Base-by-base conservation (phyloP, 2,329 filamentous ascomycete genomes). In the Dactylellina parvicollis region DNA sequence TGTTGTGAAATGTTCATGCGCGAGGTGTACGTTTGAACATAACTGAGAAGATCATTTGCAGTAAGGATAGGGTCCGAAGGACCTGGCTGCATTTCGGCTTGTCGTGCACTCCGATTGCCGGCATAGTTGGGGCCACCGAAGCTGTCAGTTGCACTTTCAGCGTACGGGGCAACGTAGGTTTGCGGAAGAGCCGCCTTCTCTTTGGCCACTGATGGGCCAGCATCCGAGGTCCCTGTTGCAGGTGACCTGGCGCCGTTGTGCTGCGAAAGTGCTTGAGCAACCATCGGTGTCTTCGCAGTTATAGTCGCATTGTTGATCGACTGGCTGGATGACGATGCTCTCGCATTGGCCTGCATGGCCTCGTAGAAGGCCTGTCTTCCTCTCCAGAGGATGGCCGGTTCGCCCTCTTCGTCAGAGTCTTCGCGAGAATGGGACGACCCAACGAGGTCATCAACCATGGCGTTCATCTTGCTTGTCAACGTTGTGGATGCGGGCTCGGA, bases 381-480 rank as follows among this genome's bases (percentile, higher is more conserved):
- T 30, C 67, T 74, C 30, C 56, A 74, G 1, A 74, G 22, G 7
- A 74, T 61, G 3, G 61, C 74, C 34, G n/a, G n/a, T n/a, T 75
- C 74, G n/a, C 75, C 75, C 30, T 78, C 77, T 46, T 77, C 77
- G 22, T 67, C 62, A 9, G 55, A 55, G 10, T 56, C 73, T 24
- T 76, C 75, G 14, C 75, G 59, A 14, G 67, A 72, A 52, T 72
- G 67, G 4, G 67, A 74, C 3, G 77, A 77, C 8, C 77, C 77
- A 16, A 78, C 76, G 2, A 78, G 60, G 16, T 76, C 75, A 55
- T 78, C 77, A 7, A 77, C 77, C 77, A 78, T 78, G 4, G 66
- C 74, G 32, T 78, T 78, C 76, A 78, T 77, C 8, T 76, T 75
- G n/a, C 75, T 77, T 14, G 72, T 76, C 65, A 76, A 74, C 1